These are phyloP conservation scores for Tetrapyrgos nigripes DNA, from an alignment of 1,284 basidiomycete species.

Conservation along the genomic window DNA sequence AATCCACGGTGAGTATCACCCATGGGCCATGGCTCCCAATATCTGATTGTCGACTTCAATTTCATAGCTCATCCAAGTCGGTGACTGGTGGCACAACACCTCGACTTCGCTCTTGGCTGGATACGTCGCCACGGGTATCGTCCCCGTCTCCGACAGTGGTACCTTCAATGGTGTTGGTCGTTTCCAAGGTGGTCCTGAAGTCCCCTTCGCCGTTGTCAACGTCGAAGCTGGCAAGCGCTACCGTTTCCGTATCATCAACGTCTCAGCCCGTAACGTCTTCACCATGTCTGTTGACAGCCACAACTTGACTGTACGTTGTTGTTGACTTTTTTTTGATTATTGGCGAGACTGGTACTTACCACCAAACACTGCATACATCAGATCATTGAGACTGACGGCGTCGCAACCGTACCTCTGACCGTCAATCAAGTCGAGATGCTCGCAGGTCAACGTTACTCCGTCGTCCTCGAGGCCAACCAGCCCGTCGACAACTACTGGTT, in stretches of 20 bases:
- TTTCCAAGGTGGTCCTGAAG: slow-evolving; percentile 41
- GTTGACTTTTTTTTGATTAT: slow-evolving; percentile 12
- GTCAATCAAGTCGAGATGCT: slow-evolving; percentile 32
- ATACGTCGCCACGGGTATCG: slow-evolving; percentile 32
- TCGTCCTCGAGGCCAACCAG: slow-evolving; percentile 36
- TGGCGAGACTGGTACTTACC: too few relatives aligned
- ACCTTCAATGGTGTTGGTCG: slow-evolving; percentile 43
- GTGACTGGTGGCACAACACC: slow-evolving; percentile 5
- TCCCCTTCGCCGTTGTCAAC: slow-evolving; percentile 38
- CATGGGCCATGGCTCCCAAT: slow-evolving; percentile 21
- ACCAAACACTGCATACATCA: too few relatives aligned
- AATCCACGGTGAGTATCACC: slow-evolving; percentile 19
- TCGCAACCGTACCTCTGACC: slow-evolving; percentile 34
- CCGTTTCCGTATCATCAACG: slow-evolving; percentile 56
- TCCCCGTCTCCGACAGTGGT: slow-evolving; percentile 35
- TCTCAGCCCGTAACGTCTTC: slow-evolving; percentile 41
- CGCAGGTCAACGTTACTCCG: slow-evolving; percentile 30
- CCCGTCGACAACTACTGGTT: slow-evolving; percentile 40
- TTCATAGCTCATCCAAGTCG: slow-evolving; percentile 11
- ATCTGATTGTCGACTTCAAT: slow-evolving; percentile 33
- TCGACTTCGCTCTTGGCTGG: slow-evolving; percentile 21
- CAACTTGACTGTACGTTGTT: slow-evolving; percentile 26
- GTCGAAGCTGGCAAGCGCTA: slow-evolving; percentile 46
- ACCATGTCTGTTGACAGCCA: slow-evolving; percentile 49
- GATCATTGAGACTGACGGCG: slow-evolving; percentile 42